A percentile compares a stretch with the other conserved stretches of the same genome.
These are phyloP conservation scores for Remersonia thermophila DNA, from an alignment of 2,329 filamentous ascomycete genomes.

Conservation along the genomic window DNA sequence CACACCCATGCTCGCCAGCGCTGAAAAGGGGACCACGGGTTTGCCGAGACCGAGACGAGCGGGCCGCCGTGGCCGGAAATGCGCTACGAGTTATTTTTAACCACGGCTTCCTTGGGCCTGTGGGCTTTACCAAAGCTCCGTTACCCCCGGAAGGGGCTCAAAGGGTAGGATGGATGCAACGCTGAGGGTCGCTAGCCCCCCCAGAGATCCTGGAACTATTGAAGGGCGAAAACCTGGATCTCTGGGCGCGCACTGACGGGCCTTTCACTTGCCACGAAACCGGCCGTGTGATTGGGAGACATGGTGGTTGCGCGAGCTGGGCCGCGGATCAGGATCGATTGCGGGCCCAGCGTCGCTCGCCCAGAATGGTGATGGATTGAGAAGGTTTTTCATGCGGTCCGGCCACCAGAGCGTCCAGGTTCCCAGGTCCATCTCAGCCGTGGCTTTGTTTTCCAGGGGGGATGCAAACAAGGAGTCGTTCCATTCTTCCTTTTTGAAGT, in stretches of 20 bases:
- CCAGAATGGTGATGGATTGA: conserved; percentile 4
- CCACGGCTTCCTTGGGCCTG: background rate
- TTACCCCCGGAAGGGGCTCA: conserved; percentile 3
- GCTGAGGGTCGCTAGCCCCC: conserved; percentile 5
- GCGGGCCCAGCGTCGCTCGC: background rate
- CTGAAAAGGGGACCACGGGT: too few relatives aligned
- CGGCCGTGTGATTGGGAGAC: too few relatives aligned
- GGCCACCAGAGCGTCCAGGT: background rate
- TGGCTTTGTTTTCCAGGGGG: background rate
- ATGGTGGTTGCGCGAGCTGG: conserved; percentile 7
- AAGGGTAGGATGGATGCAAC: conserved; percentile 12
- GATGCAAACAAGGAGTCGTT: background rate
- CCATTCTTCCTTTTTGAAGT: background rate
- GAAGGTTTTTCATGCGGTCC: conserved; percentile 4
- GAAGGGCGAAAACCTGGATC: conserved; percentile 11
- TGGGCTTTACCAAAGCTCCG: too few relatives aligned
- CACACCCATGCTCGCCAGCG: too few relatives aligned
- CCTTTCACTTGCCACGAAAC: conserved; percentile 2
- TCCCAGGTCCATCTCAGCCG: background rate
- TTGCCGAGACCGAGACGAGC: background rate
- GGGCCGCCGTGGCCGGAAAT: background rate
- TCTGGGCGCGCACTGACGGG: conserved; percentile 7
- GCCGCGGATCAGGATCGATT: conserved; percentile 4
- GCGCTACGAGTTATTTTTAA: background rate
- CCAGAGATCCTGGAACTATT: conserved; percentile 11